Conservation (phyloP, 2,329 filamentous ascomycete genomes). For the Teratosphaeria epicoccoides region DNA sequence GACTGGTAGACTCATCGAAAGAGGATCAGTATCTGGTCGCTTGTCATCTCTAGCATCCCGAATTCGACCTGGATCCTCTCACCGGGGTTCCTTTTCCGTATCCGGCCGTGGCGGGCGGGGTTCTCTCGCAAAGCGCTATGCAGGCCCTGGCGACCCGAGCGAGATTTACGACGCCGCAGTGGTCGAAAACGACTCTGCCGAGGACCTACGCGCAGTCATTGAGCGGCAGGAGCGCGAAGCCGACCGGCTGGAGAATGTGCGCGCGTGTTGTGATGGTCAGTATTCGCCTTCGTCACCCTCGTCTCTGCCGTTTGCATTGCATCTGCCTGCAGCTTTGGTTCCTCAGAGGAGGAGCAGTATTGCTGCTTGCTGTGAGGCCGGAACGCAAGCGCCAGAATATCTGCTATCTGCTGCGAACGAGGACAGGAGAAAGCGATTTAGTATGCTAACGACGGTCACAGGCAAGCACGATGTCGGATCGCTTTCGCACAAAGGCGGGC, state of each 20-base stretch:
- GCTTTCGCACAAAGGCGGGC: slow-evolving; percentile 21
- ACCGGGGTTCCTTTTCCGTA: slow-evolving; percentile 11
- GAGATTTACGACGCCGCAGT: slow-evolving; percentile 44
- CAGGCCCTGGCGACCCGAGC: slow-evolving; percentile 12
- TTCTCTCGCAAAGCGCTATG: slow-evolving; percentile 1
- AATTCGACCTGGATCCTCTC: slow-evolving; percentile 15
- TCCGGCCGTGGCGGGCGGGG: slow-evolving; percentile 3
- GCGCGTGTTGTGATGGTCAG: slow-evolving; percentile 95
- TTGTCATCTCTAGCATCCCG: slow-evolving; percentile 22
- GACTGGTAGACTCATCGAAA: not conserved
- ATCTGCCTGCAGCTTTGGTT: not conserved
- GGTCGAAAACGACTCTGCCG: slow-evolving; percentile 51
- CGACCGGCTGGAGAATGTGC: slow-evolving; percentile 82
- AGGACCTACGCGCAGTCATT: slow-evolving; percentile 71
- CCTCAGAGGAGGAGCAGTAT: not conserved
- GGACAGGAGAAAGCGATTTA: not conserved
- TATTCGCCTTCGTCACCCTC: slow-evolving; percentile 10
- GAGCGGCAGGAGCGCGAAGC: slow-evolving; percentile 65
- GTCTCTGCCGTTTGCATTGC: not conserved
- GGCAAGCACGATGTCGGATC: slow-evolving; percentile 44
- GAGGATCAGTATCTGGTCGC: slow-evolving; percentile 23
- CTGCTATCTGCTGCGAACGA: not conserved
- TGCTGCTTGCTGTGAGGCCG: not conserved
- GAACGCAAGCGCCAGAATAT: not conserved
- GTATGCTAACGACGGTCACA: slow-evolving; percentile 12